These are phyloP conservation scores for Fallopia convolvulus DNA, from an alignment of 148 eudicot species.

Conservation along the genomic window DNA sequence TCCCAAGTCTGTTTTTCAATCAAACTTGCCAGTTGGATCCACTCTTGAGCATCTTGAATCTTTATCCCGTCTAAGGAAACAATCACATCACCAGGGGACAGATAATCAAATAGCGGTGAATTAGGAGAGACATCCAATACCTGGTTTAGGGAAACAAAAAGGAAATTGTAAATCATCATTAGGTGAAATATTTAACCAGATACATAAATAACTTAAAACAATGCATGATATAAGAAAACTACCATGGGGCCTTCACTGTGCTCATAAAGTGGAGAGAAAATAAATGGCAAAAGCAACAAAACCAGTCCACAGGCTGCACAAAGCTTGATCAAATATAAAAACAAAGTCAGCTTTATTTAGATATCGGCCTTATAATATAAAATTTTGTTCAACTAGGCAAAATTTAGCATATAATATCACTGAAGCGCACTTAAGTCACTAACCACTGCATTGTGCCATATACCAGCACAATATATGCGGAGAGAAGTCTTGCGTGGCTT, in stretches of 20 bases:
- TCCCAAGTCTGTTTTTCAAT: constrained; percentile 33
- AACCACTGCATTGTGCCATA: constrained; percentile 95
- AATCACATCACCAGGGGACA: constrained; percentile 71
- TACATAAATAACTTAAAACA: not conserved
- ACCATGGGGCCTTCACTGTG: constrained; percentile 78
- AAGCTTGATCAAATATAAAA: constrained; percentile 36
- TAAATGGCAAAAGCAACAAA: constrained; percentile 60
- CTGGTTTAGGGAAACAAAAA: constrained; percentile 24
- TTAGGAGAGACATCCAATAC: constrained; percentile 59
- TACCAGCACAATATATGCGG: constrained; percentile 92
- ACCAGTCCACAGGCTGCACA: constrained; percentile 73
- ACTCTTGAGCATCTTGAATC: constrained; percentile 44
- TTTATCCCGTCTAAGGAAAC: constrained; percentile 49
- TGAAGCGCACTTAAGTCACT: constrained; percentile 16
- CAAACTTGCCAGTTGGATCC: constrained; percentile 45
- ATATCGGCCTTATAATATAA: not conserved
- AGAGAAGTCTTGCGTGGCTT: constrained; percentile 58
- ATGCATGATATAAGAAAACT: constrained; percentile 13
- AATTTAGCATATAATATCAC: not conserved
- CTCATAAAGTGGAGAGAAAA: constrained; percentile 62
- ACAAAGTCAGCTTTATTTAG: constrained; percentile 19
- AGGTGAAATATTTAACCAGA: not conserved
- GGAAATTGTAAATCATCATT: not conserved
- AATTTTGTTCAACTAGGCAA: not conserved
- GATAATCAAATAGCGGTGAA: constrained; percentile 56